Evolutionary conservation across 345 rosid genomes (phyloP).

Genomic region (Atalantia buxifolia): DNA sequence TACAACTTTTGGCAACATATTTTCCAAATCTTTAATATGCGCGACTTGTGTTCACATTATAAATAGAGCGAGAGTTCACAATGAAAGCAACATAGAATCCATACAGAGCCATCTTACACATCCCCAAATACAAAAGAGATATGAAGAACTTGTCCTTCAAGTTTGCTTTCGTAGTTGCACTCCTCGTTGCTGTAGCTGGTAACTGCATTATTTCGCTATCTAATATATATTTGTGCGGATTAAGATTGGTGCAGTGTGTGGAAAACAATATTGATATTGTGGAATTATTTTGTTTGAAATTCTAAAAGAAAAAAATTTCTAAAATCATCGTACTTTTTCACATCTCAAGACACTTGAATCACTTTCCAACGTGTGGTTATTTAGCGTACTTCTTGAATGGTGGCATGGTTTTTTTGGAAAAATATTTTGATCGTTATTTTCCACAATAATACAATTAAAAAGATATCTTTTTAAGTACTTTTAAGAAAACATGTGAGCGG

Average conservation of each 20-base stretch:
- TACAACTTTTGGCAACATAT: not conserved
- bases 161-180: not conserved
- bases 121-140: not conserved
- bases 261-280: not conserved
- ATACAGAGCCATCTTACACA: too few species aligned
- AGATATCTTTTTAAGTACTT: too few species aligned
- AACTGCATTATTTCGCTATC: not conserved
- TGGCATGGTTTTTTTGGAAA: not conserved
- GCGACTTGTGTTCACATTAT: not conserved
- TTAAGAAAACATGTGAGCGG: too few species aligned
- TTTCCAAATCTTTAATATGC: not conserved
- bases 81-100: not conserved
- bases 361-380: too few species aligned
- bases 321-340: not conserved
- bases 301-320: too few species aligned
- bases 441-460: too few species aligned
- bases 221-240: not conserved
- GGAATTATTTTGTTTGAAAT: too few species aligned
- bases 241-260: not conserved
- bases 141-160: not conserved
- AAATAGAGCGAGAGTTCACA: not conserved
- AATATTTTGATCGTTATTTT: too few species aligned
- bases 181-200: not conserved
- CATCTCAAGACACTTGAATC: not conserved
- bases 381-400: too few species aligned